Evolutionary conservation across 2,329 filamentous ascomycete genomes (phyloP), one percentile per base, ranked within the genome.

Genomic region (Cyphellophora europaea): DNA sequence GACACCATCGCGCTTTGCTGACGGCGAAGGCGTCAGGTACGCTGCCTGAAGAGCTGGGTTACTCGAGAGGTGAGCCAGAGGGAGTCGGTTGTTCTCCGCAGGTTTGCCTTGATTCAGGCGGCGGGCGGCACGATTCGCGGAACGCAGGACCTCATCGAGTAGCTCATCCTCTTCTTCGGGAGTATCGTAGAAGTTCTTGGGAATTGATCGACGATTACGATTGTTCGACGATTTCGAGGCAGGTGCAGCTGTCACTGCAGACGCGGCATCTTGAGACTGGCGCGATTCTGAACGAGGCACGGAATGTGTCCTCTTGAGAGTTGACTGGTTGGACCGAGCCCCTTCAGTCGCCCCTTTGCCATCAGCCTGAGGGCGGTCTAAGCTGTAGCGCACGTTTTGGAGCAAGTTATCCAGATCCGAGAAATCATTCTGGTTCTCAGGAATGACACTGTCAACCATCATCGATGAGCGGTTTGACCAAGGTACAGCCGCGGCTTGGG

Each of bases 81-180:
- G 55, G 50, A 32, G 41, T 46, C 42, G 42, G 37, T 48, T 37
- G 30, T 44, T 44, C 21, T 44, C 38, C 11, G 38, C 66, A 14
- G 17, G 41, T 40, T 27, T 49, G 37, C 32, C 33, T 43, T 54
- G 59, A 38, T 77, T 84, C 41, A 93, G 67, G 6, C 77, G 77
- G 53, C 76, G 80, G 52, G 83, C 82, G 5, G 79, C 84, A 42
- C 74, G 76, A 50, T 80, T 79, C 0, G 87, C 83, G 5, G 83
- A 85, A 32, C 78, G 73, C 27, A 95, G 67, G 13, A 79, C 87
- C 59, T 98, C 91, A 48, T 95, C 88, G 6, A 96, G 70, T 6
- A 98, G 71, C 61, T 98, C 91, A 40, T 98, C 91, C 54, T 96
- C 89, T 59, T 98, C 91, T 51, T 93, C 88, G 1, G 91, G 86